Base-by-base conservation (phyloP, 208 protist species). In the Tritrichomonas musculus region DNA sequence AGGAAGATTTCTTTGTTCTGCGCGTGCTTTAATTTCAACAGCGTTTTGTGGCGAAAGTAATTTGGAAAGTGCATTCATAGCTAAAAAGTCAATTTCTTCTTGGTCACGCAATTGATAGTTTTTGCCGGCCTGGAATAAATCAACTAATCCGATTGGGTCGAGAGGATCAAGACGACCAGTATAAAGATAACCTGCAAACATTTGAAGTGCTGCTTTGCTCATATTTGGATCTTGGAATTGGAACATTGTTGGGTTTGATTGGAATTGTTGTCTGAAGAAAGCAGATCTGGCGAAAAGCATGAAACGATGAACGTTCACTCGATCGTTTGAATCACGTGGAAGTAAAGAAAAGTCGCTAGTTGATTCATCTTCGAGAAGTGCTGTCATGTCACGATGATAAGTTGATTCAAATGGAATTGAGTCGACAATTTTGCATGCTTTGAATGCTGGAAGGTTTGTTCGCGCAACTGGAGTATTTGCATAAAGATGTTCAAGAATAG, bases 361-460 rank as follows among this genome's bases (percentile, higher is more conserved):
- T 33, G 77, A 60, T 88, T 88, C 77, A 39, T 88, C 77, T 11
- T 88, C 77, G 20, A 88, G 47, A 14, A 88, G 44, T 33, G 20
- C 5, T 27, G 47, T 88, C 77, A 88, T 88, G 47, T 88, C 77
- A 20, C 77, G 77, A 50, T 88, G 77, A 39, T 57, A 88, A 33
- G 77, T 88, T 88, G 77, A 88, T 88, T 88, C 77, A 47, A 88
- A 88, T 39, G 77, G 77, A 88, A 88, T 88, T 60, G 77, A 88
- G 5, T 88, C 77, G 41, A 88, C 77, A 30, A 88, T 49, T 50
- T 88, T 88, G 47, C 77, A 88, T 13, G 39, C 47, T 49, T 88
- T 88, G 47, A 88, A 88, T n/a, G 77, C 77, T 39, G 77, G 77
- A 41, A 88, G n/a, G 47, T 88, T 88, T 88, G 77, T 88, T 53